A percentile compares a stretch with the other conserved stretches of the same genome.
Conservation (phyloP, 73 alveolate species). For the Stentor coeruleus region DNA sequence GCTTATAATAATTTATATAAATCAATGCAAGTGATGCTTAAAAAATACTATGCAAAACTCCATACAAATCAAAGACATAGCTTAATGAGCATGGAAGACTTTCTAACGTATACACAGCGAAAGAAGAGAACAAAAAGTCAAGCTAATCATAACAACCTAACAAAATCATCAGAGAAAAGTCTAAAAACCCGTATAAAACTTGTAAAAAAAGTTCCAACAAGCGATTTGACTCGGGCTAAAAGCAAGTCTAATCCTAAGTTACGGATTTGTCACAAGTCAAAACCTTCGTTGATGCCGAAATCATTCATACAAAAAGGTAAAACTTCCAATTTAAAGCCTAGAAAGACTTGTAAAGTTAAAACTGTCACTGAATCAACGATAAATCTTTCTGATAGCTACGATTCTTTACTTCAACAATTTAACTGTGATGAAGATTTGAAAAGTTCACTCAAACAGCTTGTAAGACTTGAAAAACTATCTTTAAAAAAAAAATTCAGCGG, state of each 20-base stretch:
- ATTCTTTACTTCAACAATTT: neutral
- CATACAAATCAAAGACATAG: neutral
- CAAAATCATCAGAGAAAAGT: neutral
- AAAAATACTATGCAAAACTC: neutral
- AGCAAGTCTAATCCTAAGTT: neutral
- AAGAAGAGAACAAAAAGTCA: neutral
- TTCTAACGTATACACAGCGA: neutral
- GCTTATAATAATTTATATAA: too few species aligned
- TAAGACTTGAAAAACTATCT: neutral
- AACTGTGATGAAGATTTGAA: neutral
- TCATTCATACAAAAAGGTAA: too few species aligned
- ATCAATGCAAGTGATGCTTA: neutral
- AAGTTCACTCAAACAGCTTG: neutral
- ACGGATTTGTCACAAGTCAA: neutral
- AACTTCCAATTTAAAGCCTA: neutral
- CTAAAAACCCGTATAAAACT: neutral
- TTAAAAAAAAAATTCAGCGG: neutral
- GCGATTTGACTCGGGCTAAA: too few species aligned
- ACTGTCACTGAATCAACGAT: neutral
- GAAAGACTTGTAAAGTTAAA: neutral
- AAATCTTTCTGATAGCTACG: neutral
- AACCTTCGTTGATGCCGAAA: neutral
- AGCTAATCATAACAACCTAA: neutral
- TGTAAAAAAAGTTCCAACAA: neutral
- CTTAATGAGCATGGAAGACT: too few species aligned